Conservation (phyloP, 805 yeast species). For the Helenozyma baotianmanensis region DNA sequence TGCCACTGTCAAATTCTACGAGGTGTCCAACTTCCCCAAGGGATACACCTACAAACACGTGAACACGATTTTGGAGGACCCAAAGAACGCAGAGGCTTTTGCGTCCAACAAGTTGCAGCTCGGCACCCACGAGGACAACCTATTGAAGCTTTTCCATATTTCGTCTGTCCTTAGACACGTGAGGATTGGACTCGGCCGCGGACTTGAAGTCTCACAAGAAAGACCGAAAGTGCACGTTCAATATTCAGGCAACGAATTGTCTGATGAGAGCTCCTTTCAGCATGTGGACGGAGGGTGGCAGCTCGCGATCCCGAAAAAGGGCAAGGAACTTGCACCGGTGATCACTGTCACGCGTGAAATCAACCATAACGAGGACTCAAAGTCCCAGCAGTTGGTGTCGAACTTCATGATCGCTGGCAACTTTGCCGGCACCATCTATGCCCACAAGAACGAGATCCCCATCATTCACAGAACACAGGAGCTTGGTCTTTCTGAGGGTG, state of each 20-base stretch:
- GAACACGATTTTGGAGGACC: constrained; percentile 42
- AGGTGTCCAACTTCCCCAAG: constrained; percentile 27
- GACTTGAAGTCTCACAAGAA: constrained; percentile 16
- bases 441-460: constrained; percentile 41
- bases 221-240: constrained; percentile 15
- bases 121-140: constrained; percentile 19
- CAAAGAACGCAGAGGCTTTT: constrained; percentile 11
- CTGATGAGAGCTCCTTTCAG: constrained; percentile 2
- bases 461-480: constrained; percentile 45
- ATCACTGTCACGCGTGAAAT: constrained; percentile 10
- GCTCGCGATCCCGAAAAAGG: constrained; percentile 4
- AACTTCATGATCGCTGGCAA: constrained; percentile 84
- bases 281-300: constrained; percentile 11
- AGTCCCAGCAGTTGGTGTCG: constrained; percentile 64
- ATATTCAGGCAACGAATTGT: constrained; percentile 1
- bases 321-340: constrained; percentile 4
- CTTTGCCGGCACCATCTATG: constrained; percentile 49
- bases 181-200: constrained; percentile 20
- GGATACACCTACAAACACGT: constrained; percentile 61
- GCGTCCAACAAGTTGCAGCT: constrained; percentile 6
- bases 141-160: constrained; percentile 24
- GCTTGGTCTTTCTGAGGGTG: constrained; percentile 20
- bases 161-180: constrained; percentile 22
- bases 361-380: constrained; percentile 22
- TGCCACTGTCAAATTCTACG: constrained; percentile 20